These are phyloP conservation scores for Tricholoma furcatifolium DNA, from an alignment of 768 basidiomycete genomes.

Conservation along the genomic window DNA sequence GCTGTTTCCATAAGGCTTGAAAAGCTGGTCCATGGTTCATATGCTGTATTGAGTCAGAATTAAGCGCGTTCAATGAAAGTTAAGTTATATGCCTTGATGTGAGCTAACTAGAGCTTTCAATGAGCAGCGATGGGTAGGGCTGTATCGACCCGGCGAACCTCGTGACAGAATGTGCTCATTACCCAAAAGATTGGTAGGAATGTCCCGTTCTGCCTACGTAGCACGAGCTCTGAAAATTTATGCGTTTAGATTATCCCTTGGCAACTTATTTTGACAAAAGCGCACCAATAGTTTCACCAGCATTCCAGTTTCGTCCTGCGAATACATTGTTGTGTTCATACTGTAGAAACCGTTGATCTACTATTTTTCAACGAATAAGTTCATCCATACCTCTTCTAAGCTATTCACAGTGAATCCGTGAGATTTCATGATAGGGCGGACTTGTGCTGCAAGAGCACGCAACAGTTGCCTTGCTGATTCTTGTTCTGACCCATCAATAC, in stretches of 20 bases:
- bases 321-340: slow-evolving; percentile 80
- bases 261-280: neutral
- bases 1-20: slow-evolving; percentile 69
- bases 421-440: slow-evolving; percentile 78
- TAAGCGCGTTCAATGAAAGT: neutral
- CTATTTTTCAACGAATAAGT: neutral
- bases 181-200: slow-evolving; percentile 66
- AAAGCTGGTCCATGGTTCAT: slow-evolving; percentile 80
- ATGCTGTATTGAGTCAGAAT: slow-evolving; percentile 43
- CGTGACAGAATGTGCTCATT: slow-evolving; percentile 80
- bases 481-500: slow-evolving; percentile 38
- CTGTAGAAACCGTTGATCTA: slow-evolving; percentile 31
- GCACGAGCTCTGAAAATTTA: slow-evolving; percentile 60
- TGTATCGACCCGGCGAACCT: slow-evolving; percentile 44
- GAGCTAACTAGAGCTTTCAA: slow-evolving; percentile 57
- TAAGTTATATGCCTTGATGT: slow-evolving; percentile 60
- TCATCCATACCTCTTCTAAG: slow-evolving; percentile 68
- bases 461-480: slow-evolving; percentile 72
- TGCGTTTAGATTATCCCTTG: neutral
- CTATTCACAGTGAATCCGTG: slow-evolving; percentile 77
- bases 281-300: slow-evolving; percentile 75
- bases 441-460: slow-evolving; percentile 79
- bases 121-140: slow-evolving; percentile 11
- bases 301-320: slow-evolving; percentile 83
- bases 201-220: slow-evolving; percentile 58